Percentiles rank a stretch among this genome's conserved stretches.
phyloP scores from a whole-genome alignment of 345 rosid genomes.

The Arabidopsis suecica region DNA sequence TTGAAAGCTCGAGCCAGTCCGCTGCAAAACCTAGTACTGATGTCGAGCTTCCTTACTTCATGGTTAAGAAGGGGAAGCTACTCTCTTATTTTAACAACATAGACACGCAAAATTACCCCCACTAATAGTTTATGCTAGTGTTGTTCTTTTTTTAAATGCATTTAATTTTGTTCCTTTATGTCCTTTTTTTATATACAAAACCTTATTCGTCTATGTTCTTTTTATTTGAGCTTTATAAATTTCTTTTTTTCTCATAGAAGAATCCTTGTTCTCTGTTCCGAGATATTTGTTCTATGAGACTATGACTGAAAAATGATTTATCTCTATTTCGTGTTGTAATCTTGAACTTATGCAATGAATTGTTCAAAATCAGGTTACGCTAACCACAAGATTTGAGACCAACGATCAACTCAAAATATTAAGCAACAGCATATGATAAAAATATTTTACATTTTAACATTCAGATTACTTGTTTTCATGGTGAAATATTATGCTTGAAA shows the following conservation, averaged over 20 bases:
- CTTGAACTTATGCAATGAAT: no score
- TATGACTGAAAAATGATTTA: no score
- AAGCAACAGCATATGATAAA: neutral
- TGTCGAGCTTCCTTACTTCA: constrained; percentile 1
- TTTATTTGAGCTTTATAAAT: neutral
- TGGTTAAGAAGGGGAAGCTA: neutral
- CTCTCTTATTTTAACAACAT: constrained; percentile 2
- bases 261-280: no score
- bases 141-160: neutral
- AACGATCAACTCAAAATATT: neutral
- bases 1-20: neutral
- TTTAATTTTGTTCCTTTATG: neutral
- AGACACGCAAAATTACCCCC: neutral
- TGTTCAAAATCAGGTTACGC: neutral
- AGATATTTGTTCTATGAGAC: no score
- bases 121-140: neutral
- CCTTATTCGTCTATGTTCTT: neutral
- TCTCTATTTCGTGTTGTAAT: no score
- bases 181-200: neutral
- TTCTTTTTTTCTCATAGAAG: no score
- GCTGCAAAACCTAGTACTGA: neutral
- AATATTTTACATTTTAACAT: neutral
- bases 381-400: neutral
- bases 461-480: neutral
- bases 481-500: constrained; percentile 6